Evolutionary conservation across 1,284 basidiomycete species (phyloP), one percentile per base, ranked within the genome.

Genomic region (Rhodotorula mucilaginosa): DNA sequence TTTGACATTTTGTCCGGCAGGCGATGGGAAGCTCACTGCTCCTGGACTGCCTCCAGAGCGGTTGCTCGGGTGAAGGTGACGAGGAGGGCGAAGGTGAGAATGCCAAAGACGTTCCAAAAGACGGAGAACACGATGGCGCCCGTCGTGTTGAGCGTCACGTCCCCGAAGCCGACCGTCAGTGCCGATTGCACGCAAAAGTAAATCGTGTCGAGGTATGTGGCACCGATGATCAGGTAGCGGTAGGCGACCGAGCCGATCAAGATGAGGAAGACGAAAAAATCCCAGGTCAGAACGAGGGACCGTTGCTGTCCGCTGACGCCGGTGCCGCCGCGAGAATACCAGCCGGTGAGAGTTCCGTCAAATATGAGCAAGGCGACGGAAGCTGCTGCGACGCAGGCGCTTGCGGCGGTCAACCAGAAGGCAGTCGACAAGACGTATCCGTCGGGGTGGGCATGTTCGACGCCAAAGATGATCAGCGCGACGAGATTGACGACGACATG

Each of bases 51-150:
- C 66, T 92, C 90, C 19, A 91, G 82, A 47, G 92, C 85, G 0
- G 87, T 88, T 74, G 89, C 89, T 15, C 89, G 85, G 21, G 85
- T 86, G 67, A 89, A 85, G 2, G 85, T 85, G 31, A 92, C 86
- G 2, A 87, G 86, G 8, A 91, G 82, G 46, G 87, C 82, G 5
- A 83, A 76, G 23, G 81, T 78, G 39, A 83, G 65, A 66, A 83
- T 82, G 0, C 81, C 81, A 47, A 88, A 80, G 0, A 84, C 83
- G 46, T 85, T 82, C 72, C 49, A 59, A 56, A 67, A 52, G 57
- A 73, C 46, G 1, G 51, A 59, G 34, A 66, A 58, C 13, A 88
- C 75, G 23, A 86, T 86, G 5, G 85, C 82, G 2, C 83, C 84
- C 1, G 85, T 81, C 1, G 82, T 82, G 3, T 67, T 67, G 0